These are phyloP conservation scores for Microcyclospora tardicrescens DNA, from an alignment of 2,329 filamentous ascomycete genomes.

Conservation along the genomic window DNA sequence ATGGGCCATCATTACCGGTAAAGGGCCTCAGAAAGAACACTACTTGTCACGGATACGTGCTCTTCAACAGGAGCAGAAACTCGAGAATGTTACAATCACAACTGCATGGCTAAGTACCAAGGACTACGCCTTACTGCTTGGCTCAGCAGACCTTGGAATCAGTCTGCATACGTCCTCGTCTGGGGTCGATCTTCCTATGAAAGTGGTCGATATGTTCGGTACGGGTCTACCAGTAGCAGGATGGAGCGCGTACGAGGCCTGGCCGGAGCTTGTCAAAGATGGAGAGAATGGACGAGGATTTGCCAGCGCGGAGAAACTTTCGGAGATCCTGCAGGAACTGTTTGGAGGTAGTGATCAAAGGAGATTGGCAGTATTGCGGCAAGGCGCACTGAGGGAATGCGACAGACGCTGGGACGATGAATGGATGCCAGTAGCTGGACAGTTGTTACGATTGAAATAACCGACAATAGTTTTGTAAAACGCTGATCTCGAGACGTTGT, in stretches of 20 bases:
- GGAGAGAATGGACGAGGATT: constrained; percentile 80
- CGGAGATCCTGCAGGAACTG: constrained; percentile 49
- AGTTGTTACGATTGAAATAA: constrained; percentile 39
- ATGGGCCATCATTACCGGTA: constrained; percentile 87
- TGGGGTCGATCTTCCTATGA: constrained; percentile 95
- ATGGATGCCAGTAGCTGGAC: constrained; percentile 74
- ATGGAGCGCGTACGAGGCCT: constrained; percentile 76
- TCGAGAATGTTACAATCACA: constrained; percentile 57
- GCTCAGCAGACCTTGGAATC: constrained; percentile 76
- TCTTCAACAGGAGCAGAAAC: constrained; percentile 48
- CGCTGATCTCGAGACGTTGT: too few relatives aligned
- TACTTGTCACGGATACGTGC: constrained; percentile 56
- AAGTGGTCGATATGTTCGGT: constrained; percentile 98
- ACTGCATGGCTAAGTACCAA: constrained; percentile 76
- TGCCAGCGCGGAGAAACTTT: constrained; percentile 53
- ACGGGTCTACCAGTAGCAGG: constrained; percentile 81
- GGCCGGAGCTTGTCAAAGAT: constrained; percentile 80
- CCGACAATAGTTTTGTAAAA: too few relatives aligned
- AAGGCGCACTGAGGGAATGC: constrained; percentile 65
- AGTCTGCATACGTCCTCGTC: constrained; percentile 88
- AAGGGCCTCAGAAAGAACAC: constrained; percentile 68
- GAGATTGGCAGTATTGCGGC: constrained; percentile 54
- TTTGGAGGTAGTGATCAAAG: constrained; percentile 35
- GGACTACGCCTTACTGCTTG: constrained; percentile 75
- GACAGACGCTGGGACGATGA: constrained; percentile 76